Conservation (phyloP, 2,329 filamentous ascomycete species). For the Botrytis deweyae region DNA sequence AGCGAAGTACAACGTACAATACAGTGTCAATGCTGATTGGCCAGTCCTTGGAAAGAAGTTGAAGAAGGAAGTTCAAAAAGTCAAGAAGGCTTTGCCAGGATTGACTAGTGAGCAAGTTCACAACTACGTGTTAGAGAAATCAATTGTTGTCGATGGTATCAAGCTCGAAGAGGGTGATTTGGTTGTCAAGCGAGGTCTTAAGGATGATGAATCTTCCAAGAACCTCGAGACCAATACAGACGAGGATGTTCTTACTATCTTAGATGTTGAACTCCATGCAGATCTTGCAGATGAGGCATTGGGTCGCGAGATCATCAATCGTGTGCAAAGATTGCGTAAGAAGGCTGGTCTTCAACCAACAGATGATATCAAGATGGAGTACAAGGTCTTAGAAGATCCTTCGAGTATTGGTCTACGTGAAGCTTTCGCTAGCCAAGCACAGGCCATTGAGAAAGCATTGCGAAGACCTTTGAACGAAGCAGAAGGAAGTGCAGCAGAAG, state of each 20-base stretch:
- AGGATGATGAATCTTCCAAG: slow-evolving; percentile 67
- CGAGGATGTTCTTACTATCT: slow-evolving; percentile 83
- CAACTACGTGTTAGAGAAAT: slow-evolving; percentile 69
- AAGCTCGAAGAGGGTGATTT: slow-evolving; percentile 79
- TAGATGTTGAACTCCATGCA: slow-evolving; percentile 80
- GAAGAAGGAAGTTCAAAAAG: slow-evolving; percentile 88
- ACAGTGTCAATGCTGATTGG: slow-evolving; percentile 89
- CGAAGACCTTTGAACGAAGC: slow-evolving; percentile 56
- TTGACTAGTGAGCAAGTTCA: slow-evolving; percentile 81
- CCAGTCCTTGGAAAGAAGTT: slow-evolving; percentile 94
- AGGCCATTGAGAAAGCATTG: slow-evolving; percentile 72
- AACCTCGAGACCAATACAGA: slow-evolving; percentile 85
- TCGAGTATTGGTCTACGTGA: slow-evolving; percentile 70
- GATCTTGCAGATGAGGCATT: slow-evolving; percentile 87
- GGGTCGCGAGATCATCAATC: slow-evolving; percentile 87
- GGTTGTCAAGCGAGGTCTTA: slow-evolving; percentile 75
- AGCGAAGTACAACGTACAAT: slow-evolving; percentile 86
- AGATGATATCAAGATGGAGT: slow-evolving; percentile 95
- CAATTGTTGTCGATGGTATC: slow-evolving; percentile 83
- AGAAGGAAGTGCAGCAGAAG: slow-evolving; percentile 29
- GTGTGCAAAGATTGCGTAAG: slow-evolving; percentile 90
- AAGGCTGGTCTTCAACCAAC: slow-evolving; percentile 87
- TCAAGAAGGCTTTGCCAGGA: slow-evolving; percentile 83
- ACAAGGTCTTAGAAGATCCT: slow-evolving; percentile 75
- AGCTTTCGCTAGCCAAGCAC: slow-evolving; percentile 67